phyloP scores from a whole-genome alignment of 345 rosid species.

The Eucalyptus urophylla region DNA sequence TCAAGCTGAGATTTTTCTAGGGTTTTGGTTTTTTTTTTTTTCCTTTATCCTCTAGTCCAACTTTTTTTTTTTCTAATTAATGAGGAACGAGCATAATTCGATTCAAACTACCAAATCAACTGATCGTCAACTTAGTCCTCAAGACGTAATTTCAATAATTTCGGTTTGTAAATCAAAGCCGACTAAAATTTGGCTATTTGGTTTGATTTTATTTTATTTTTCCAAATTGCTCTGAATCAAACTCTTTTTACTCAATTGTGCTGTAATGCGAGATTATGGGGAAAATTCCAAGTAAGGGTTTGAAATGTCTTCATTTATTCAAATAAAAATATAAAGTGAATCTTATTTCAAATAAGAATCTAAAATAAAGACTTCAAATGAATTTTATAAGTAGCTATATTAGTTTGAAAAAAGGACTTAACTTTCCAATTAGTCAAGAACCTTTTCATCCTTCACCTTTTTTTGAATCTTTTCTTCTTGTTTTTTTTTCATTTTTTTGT shows the following conservation, averaged over 20 bases:
- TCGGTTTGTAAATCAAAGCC: not conserved
- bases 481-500: too few relatives aligned
- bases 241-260: not conserved
- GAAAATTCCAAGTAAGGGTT: not conserved
- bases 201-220: not conserved
- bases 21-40: not conserved
- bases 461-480: too few relatives aligned
- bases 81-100: not conserved
- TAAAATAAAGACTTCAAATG: too few relatives aligned
- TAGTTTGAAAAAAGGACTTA: too few relatives aligned
- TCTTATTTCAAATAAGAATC: too few relatives aligned
- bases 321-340: not conserved
- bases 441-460: not conserved
- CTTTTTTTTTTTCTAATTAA: not conserved
- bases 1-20: not conserved
- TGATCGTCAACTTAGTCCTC: not conserved
- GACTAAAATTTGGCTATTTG: not conserved
- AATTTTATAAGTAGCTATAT: too few relatives aligned
- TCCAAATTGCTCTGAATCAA: not conserved
- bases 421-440: not conserved
- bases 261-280: accelerated
- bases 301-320: too few relatives aligned
- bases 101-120: not conserved
- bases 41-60: not conserved
- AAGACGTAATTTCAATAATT: not conserved